Conservation (phyloP, 2,329 filamentous ascomycete species). For the Aspergillus vadensis region DNA sequence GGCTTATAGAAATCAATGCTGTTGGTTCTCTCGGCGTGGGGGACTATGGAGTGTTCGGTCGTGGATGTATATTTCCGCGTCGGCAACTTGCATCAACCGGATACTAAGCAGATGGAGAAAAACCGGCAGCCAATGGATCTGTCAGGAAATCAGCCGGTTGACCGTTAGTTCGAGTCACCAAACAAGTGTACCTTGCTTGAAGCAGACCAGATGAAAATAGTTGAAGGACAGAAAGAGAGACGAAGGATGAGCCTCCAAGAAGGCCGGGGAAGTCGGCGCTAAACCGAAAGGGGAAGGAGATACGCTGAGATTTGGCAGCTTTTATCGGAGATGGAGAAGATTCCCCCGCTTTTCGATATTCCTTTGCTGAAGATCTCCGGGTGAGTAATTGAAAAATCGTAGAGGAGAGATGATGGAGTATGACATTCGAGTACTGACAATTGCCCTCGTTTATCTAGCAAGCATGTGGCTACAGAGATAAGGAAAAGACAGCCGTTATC, state of each 20-base stretch:
- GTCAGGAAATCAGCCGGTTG: too few species aligned
- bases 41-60: too few species aligned
- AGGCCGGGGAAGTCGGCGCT: conserved; percentile 7
- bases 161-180: too few species aligned
- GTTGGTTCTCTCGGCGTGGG: too few species aligned
- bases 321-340: too few species aligned
- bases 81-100: too few species aligned
- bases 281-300: conserved; percentile 26
- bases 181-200: too few species aligned
- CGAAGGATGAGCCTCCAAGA: not conserved
- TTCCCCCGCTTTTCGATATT: not conserved
- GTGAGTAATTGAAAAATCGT: not conserved
- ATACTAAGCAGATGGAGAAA: too few species aligned
- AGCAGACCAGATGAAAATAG: not conserved
- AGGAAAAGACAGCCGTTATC: not conserved
- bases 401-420: not conserved
- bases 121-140: too few species aligned
- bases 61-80: too few species aligned
- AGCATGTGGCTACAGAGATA: not conserved
- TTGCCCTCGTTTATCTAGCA: not conserved
- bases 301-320: conserved; percentile 1
- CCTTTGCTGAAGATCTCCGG: not conserved
- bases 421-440: not conserved
- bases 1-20: too few species aligned
- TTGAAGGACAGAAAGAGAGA: not conserved